Evolutionary conservation across 164 flowering plant genomes (phyloP).

Genomic region (Stephania japonica): DNA sequence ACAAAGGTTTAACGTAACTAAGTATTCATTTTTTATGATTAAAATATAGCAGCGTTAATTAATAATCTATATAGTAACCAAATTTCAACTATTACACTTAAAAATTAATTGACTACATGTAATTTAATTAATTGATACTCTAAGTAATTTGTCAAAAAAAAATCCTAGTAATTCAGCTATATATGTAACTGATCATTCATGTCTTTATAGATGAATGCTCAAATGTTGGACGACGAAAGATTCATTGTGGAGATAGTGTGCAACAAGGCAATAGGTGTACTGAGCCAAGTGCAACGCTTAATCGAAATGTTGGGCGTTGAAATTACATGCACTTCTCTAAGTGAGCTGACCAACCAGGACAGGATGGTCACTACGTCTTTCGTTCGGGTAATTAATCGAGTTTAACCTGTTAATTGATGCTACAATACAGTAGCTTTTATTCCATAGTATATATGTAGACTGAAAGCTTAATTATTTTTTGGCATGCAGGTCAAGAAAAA

Average conservation of each 20-base stretch:
- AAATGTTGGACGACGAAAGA: constrained; percentile 3
- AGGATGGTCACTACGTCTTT: too few relatives aligned
- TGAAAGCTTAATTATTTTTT: not conserved
- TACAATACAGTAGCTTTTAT: not conserved
- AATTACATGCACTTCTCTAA: too few relatives aligned
- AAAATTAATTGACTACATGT: not conserved
- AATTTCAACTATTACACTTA: not conserved
- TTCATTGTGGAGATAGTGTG: constrained; percentile 4
- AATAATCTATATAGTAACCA: too few relatives aligned
- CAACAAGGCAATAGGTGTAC: constrained; percentile 11
- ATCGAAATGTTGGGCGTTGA: constrained; percentile 7
- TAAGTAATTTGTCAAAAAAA: too few relatives aligned
- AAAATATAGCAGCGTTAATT: too few relatives aligned
- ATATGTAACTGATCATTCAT: too few relatives aligned
- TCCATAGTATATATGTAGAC: not conserved
- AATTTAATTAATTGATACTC: not conserved
- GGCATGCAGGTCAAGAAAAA: constrained; percentile 7
- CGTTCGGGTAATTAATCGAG: too few relatives aligned
- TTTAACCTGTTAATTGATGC: not conserved
- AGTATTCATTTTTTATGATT: too few relatives aligned
- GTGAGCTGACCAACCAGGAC: too few relatives aligned
- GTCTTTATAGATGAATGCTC: too few relatives aligned
- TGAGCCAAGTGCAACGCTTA: constrained; percentile 6
- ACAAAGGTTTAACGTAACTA: not conserved
- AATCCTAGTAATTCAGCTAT: too few relatives aligned